A percentile compares a stretch with the other conserved stretches of the same genome.
Evolutionary conservation across 805 yeast genomes (phyloP).

Genomic region (Lachancea thermotolerans): DNA sequence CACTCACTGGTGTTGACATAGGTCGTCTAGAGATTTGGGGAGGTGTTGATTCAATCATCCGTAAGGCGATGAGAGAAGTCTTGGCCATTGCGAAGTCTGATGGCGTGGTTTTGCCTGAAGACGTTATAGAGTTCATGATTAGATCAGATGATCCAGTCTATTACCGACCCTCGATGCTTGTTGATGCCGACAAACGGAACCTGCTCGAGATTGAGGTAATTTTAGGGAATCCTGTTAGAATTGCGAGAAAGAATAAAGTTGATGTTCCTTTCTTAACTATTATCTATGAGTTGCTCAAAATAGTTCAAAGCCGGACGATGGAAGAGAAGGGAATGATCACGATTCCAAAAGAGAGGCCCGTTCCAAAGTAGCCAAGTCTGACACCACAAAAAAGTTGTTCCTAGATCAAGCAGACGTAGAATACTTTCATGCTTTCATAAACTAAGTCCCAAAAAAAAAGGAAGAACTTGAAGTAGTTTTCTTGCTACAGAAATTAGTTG

Average conservation of each 20-base stretch:
- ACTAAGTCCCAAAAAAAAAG: too few species aligned
- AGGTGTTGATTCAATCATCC: constrained; percentile 34
- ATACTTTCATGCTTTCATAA: too few species aligned
- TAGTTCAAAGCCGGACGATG: constrained; percentile 55
- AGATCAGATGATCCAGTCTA: constrained; percentile 53
- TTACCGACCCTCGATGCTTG: constrained; percentile 68
- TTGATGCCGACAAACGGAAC: constrained; percentile 58
- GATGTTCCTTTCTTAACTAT: constrained; percentile 53
- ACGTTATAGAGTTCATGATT: constrained; percentile 42
- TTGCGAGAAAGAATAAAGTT: constrained; percentile 43
- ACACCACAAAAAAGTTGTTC: too few species aligned
- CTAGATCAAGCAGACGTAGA: too few species aligned
- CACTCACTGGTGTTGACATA: constrained; percentile 51
- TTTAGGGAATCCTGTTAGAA: constrained; percentile 54
- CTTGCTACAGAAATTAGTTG: too few species aligned
- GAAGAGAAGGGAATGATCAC: constrained; percentile 45
- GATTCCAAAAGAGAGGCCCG: constrained; percentile 40
- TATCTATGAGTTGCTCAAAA: constrained; percentile 51
- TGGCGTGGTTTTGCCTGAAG: constrained; percentile 48
- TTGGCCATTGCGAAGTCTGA: constrained; percentile 61
- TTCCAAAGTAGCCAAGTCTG: constrained; percentile 2
- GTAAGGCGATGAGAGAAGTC: constrained; percentile 66
- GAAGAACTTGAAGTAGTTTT: too few species aligned
- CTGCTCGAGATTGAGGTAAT: constrained; percentile 68
- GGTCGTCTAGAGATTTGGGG: constrained; percentile 46